Percentiles rank a stretch among this genome's conserved stretches.
Conservation (phyloP, 2,329 filamentous ascomycete species). For the Dothideomycetes sp. region DNA sequence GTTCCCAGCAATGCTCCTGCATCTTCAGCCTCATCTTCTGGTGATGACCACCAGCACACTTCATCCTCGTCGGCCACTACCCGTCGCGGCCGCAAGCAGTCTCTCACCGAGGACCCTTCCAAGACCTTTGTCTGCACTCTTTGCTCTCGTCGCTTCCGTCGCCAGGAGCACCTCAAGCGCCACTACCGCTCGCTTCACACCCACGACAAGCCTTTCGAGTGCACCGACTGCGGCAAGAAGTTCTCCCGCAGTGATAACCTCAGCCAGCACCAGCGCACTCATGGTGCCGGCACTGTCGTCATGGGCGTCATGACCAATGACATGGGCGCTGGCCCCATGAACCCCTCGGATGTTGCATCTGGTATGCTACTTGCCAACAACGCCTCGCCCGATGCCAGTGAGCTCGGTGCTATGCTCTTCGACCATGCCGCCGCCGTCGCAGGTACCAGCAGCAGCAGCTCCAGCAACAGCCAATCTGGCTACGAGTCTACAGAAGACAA, state of each 20-base stretch:
- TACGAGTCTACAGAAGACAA: slow-evolving; percentile 19
- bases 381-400: slow-evolving; percentile 46
- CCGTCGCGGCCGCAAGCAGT: slow-evolving; percentile 96
- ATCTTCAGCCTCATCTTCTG: slow-evolving; percentile 10
- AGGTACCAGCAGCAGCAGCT: slow-evolving; percentile 47
- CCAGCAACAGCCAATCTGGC: slow-evolving; percentile 31
- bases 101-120: slow-evolving; percentile 89
- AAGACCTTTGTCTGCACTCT: slow-evolving; percentile 97
- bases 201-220: slow-evolving; percentile 97
- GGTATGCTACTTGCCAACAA: slow-evolving; percentile 27
- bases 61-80: slow-evolving; percentile 52
- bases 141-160: slow-evolving; percentile 93
- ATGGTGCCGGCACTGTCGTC: slow-evolving; percentile 79
- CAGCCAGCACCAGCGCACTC: slow-evolving; percentile 88
- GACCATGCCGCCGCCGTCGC: slow-evolving; percentile 63
- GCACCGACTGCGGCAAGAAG: slow-evolving; percentile 96
- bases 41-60: slow-evolving; percentile 20
- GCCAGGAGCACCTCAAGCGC: slow-evolving; percentile 96
- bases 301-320: slow-evolving; percentile 62
- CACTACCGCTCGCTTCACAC: slow-evolving; percentile 98
- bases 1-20: slow-evolving; percentile 22
- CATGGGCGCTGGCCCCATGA: slow-evolving; percentile 23
- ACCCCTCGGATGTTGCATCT: slow-evolving; percentile 25
- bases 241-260: slow-evolving; percentile 98
- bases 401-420: slow-evolving; percentile 70